Evolutionary conservation across 495 filamentous ascomycete genomes (phyloP).

Genomic region (Bacidia rubella): DNA sequence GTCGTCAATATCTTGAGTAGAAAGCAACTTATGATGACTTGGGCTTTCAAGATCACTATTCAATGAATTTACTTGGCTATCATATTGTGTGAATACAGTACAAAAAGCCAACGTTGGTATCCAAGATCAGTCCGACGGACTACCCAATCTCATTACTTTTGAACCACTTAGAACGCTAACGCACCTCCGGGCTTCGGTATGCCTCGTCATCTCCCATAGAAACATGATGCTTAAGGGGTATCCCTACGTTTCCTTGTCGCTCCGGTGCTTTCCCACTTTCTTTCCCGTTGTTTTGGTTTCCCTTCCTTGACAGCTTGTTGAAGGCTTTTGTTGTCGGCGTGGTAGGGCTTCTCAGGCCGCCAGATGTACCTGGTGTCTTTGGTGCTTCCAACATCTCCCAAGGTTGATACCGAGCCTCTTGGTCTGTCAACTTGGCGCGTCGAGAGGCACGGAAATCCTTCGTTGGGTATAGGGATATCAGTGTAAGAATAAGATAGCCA

Average conservation of each 20-base stretch:
- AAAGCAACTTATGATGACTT: too few species aligned
- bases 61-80: too few species aligned
- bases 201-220: slow-evolving; percentile 18
- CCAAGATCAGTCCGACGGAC: too few species aligned
- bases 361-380: slow-evolving; percentile 13
- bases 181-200: too few species aligned
- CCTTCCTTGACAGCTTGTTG: slow-evolving; percentile 20
- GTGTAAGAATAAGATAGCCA: slow-evolving; percentile 36
- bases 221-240: slow-evolving; percentile 19
- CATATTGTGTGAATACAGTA: too few species aligned
- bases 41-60: too few species aligned
- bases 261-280: slow-evolving; percentile 1
- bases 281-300: slow-evolving; percentile 3
- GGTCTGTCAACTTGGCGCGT: slow-evolving; percentile 7
- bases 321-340: slow-evolving; percentile 33
- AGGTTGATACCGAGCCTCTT: slow-evolving; percentile 8
- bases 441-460: slow-evolving; percentile 5
- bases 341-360: slow-evolving; percentile 22
- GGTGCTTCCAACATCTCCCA: slow-evolving; percentile 19
- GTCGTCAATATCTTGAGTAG: too few species aligned
- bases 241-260: slow-evolving; percentile 4
- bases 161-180: too few species aligned
- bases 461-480: slow-evolving; percentile 51
- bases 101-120: too few species aligned
- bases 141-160: too few species aligned